Evolutionary conservation across 164 flowering plant species (phyloP).

Genomic region (Echeveria elegans): DNA sequence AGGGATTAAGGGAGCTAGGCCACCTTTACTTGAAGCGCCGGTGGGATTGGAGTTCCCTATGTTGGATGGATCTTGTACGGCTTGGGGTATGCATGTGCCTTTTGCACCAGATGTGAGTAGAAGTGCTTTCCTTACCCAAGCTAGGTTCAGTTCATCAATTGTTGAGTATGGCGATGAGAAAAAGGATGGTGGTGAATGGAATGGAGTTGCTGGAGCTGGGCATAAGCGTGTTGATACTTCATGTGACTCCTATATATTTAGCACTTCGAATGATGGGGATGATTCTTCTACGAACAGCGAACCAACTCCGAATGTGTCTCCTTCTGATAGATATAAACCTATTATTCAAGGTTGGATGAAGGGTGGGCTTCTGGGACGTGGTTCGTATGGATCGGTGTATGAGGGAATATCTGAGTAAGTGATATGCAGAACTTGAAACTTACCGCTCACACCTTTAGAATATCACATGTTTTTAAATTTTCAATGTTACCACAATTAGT

Average conservation of each 20-base stretch:
- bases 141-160: background rate
- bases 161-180: background rate
- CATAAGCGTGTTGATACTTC: constrained; percentile 22
- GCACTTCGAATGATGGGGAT: constrained; percentile 59
- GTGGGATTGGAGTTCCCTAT: background rate
- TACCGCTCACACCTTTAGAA: background rate
- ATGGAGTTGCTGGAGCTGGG: constrained; percentile 23
- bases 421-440: background rate
- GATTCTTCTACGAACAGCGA: constrained; percentile 62
- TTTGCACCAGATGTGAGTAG: constrained; percentile 21
- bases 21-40: constrained; percentile 59
- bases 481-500: background rate
- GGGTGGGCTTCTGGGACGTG: constrained; percentile 76
- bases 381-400: constrained; percentile 88
- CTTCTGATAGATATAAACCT: constrained; percentile 39
- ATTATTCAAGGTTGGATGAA: constrained; percentile 48
- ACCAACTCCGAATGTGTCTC: constrained; percentile 46
- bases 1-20: constrained; percentile 80
- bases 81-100: constrained; percentile 2
- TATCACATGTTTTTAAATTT: background rate
- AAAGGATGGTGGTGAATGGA: constrained; percentile 12
- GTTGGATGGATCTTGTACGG: background rate
- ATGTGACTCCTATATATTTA: constrained; percentile 52
- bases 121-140: background rate
- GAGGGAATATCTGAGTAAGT: constrained; percentile 94